Conservation (phyloP, 805 yeast species). For the Groenewaldozyma salmanticensis region DNA sequence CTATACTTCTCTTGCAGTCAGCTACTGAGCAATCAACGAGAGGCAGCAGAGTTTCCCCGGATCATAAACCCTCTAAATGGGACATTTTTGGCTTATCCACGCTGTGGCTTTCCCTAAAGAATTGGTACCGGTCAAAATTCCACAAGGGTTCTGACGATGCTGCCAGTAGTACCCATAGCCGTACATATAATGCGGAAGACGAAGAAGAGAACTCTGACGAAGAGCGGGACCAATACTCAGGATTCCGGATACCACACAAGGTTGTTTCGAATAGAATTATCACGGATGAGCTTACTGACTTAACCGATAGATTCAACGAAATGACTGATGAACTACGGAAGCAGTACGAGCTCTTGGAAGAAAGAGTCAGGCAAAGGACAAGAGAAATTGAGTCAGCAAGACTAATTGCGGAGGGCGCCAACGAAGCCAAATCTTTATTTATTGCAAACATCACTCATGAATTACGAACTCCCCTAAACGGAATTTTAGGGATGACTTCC, state of each 20-base stretch:
- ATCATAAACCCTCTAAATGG: no score
- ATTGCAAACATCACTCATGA: constrained; percentile 94
- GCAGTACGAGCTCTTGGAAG: constrained; percentile 80
- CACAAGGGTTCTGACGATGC: background rate
- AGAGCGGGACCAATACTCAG: background rate
- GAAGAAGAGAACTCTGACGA: background rate
- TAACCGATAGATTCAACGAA: constrained; percentile 80
- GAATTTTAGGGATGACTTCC: constrained; percentile 92
- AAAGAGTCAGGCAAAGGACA: constrained; percentile 77
- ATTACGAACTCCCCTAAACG: constrained; percentile 88
- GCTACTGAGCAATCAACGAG: constrained; percentile 52
- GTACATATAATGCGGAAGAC: no score
- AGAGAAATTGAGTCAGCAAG: constrained; percentile 60
- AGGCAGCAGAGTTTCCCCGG: background rate
- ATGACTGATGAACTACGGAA: constrained; percentile 83
- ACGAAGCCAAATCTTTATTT: constrained; percentile 88
- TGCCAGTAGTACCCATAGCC: background rate
- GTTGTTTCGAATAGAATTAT: constrained; percentile 11
- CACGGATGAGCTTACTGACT: constrained; percentile 74
- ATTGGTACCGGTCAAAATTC: background rate
- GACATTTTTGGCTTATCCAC: no score
- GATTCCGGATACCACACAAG: background rate
- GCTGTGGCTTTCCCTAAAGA: no score
- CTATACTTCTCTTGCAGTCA: constrained; percentile 67
- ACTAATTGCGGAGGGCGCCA: constrained; percentile 50